Percentiles rank a stretch among this genome's conserved stretches.
Conservation (phyloP, 352 stramenopile genomes). For the Pilasporangium apinafurcum region DNA sequence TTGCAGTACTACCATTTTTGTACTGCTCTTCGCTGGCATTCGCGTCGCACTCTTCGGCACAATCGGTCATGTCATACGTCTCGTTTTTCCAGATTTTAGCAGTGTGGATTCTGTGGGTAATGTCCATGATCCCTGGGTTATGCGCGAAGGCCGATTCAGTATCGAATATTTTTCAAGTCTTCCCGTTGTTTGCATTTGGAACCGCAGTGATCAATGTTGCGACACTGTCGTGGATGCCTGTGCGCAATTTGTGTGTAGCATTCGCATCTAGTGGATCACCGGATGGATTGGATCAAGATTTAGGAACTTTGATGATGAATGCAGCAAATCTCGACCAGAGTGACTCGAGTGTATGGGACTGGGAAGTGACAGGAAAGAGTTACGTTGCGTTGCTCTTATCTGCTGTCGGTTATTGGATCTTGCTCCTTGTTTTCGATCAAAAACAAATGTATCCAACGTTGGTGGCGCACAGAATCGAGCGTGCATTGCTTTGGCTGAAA, state of each 20-base stretch:
- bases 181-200: constrained; percentile 60
- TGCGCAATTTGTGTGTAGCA: constrained; percentile 12
- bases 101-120: constrained; percentile 25
- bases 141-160: constrained; percentile 37
- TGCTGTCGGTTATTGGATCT: constrained; percentile 34
- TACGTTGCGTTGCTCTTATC: constrained; percentile 33
- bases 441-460: constrained; percentile 71
- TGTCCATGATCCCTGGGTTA: constrained; percentile 43
- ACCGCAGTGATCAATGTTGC: constrained; percentile 41
- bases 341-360: constrained; percentile 31
- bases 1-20: constrained; percentile 59
- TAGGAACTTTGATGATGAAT: constrained; percentile 11
- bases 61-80: constrained; percentile 72
- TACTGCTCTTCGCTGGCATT: constrained; percentile 68
- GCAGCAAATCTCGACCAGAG: constrained; percentile 14
- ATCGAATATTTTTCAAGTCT: constrained; percentile 37
- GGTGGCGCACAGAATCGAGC: constrained; percentile 22
- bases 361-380: constrained; percentile 34
- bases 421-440: constrained; percentile 54
- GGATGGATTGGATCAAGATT: constrained; percentile 1
- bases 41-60: constrained; percentile 65
- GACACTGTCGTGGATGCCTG: constrained; percentile 31
- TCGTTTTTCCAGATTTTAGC: constrained; percentile 68
- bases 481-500: constrained; percentile 11
- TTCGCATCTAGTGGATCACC: not conserved